Evolutionary conservation across 345 rosid genomes (phyloP).

Genomic region (Cardamine occulta): DNA sequence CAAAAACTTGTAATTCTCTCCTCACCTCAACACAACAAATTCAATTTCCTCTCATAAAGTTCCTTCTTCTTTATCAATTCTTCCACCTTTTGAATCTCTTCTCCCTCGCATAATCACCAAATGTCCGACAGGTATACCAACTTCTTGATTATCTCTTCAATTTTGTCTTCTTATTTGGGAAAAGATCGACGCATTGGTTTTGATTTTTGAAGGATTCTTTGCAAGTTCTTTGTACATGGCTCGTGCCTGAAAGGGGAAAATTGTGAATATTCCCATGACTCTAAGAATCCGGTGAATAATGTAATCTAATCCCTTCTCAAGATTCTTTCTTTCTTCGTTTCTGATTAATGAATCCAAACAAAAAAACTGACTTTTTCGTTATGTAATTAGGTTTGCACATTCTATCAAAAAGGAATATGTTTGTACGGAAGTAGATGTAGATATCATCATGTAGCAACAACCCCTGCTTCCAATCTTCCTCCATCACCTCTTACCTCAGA

Average conservation of each 20-base stretch:
- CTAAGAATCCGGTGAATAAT: slow-evolving; percentile 65
- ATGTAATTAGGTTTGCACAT: slow-evolving; percentile 73
- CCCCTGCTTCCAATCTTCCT: slow-evolving; percentile 49
- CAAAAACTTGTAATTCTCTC: background rate
- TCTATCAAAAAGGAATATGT: slow-evolving; percentile 87
- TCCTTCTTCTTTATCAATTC: slow-evolving; percentile 4
- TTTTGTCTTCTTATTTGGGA: background rate
- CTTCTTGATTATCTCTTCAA: background rate
- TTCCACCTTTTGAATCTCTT: slow-evolving; percentile 14
- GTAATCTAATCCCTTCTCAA: slow-evolving; percentile 44
- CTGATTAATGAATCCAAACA: background rate
- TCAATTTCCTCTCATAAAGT: slow-evolving; percentile 15
- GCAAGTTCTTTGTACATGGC: slow-evolving; percentile 92
- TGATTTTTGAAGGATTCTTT: slow-evolving; percentile 52
- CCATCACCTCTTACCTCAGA: slow-evolving; percentile 40
- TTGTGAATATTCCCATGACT: slow-evolving; percentile 90
- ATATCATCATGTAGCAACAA: slow-evolving; percentile 64
- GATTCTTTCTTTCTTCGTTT: background rate
- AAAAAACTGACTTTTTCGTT: background rate
- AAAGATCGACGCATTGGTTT: slow-evolving; percentile 9
- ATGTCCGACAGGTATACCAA: slow-evolving; percentile 42
- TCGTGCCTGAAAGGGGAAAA: slow-evolving; percentile 92
- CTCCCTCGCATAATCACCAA: slow-evolving; percentile 26
- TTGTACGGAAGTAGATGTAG: slow-evolving; percentile 84
- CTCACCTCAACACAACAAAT: background rate